A percentile compares a stretch with the other conserved stretches of the same genome.
Conservation (phyloP, 129 eudicot genomes). For the Artemisia annua region DNA sequence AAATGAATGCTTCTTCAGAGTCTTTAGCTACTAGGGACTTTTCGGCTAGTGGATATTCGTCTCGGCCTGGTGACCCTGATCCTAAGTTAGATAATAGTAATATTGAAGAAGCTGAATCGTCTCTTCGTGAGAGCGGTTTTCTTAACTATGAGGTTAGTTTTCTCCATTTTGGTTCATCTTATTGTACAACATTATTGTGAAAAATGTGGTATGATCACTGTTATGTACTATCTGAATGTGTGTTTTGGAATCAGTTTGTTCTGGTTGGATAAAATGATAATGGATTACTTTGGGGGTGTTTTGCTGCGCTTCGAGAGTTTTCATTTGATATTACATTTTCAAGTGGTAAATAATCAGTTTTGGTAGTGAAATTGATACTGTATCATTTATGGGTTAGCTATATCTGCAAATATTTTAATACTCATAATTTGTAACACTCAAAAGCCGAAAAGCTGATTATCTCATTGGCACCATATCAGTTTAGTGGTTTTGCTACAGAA, state of each 20-base stretch:
- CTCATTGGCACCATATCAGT: no score
- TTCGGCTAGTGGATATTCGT: constrained; percentile 82
- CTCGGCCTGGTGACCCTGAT: constrained; percentile 68
- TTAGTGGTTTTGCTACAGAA: no score
- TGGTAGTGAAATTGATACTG: no score
- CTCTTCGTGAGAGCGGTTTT: constrained; percentile 88
- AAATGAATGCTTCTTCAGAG: constrained; percentile 69
- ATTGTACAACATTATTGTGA: not conserved
- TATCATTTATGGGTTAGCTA: no score
- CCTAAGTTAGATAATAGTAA: constrained; percentile 65
- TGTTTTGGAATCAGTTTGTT: not conserved
- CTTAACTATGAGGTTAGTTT: constrained; percentile 77
- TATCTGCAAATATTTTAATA: not conserved
- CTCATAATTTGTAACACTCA: not conserved
- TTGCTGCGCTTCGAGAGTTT: no score
- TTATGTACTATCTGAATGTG: not conserved
- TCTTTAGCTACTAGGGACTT: constrained; percentile 86
- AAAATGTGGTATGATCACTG: not conserved
- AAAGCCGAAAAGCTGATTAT: not conserved
- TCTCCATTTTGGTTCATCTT: not conserved
- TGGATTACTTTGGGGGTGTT: no score
- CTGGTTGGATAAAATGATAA: not conserved
- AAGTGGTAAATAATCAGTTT: not conserved
- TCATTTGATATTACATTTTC: not conserved
- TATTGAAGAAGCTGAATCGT: constrained; percentile 94